These are phyloP conservation scores for Penicillium paradoxum DNA, from an alignment of 495 filamentous ascomycete species.

Conservation along the genomic window DNA sequence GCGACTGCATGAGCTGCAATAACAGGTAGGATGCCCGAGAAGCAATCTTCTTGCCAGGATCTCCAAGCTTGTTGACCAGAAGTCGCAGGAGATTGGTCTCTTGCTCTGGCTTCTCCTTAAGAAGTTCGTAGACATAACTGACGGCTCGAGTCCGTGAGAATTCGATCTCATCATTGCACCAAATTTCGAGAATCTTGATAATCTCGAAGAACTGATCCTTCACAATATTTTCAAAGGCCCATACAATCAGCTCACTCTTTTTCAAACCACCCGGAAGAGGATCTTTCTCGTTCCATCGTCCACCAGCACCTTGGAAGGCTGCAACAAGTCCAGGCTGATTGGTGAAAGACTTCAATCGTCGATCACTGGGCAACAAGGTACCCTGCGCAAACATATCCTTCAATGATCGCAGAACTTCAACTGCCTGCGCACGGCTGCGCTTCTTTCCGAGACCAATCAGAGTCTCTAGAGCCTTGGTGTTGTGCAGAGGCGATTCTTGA, in stretches of 20 bases:
- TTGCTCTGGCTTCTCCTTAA: conserved; percentile 95
- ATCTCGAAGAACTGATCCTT: conserved; percentile 89
- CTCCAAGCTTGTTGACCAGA: conserved; percentile 92
- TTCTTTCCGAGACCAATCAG: conserved; percentile 77
- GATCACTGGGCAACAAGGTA: conserved; percentile 72
- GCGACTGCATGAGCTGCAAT: conserved; percentile 78
- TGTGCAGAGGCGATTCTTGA: conserved; percentile 94
- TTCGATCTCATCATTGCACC: conserved; percentile 91
- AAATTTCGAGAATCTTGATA: conserved; percentile 79
- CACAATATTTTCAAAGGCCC: conserved; percentile 93
- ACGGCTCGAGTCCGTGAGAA: conserved; percentile 81
- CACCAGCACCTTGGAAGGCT: conserved; percentile 52
- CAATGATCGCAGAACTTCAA: conserved; percentile 84
- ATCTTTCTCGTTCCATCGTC: conserved; percentile 60
- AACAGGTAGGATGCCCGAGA: conserved; percentile 88
- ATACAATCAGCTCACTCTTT: conserved; percentile 71
- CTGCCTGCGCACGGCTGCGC: conserved; percentile 84
- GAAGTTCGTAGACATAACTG: conserved; percentile 80
- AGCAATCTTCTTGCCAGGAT: conserved; percentile 87
- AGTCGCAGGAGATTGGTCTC: conserved; percentile 89
- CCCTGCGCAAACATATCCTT: conserved; percentile 93
- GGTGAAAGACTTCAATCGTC: conserved; percentile 74
- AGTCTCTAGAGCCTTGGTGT: conserved; percentile 78
- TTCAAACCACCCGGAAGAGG: conserved; percentile 64
- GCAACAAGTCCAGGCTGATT: conserved; percentile 71